Evolutionary conservation across 768 basidiomycete species (phyloP).

Genomic region (Mycena pura): DNA sequence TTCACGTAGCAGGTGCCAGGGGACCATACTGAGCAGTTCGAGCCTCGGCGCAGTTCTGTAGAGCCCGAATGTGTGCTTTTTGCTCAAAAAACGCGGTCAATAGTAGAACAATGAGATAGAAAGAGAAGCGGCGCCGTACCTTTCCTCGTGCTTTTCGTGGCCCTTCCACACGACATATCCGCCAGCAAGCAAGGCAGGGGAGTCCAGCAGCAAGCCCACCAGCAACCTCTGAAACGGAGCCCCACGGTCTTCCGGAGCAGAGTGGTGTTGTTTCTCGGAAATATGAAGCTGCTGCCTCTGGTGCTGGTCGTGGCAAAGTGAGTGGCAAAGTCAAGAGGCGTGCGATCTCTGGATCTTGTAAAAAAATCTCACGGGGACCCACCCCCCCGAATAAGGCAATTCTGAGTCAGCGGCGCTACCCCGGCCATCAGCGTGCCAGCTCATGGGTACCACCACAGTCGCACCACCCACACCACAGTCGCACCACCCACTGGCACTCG

Average conservation of each 20-base stretch:
- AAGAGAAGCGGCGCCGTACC: constrained; percentile 46
- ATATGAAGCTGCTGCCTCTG: constrained; percentile 37
- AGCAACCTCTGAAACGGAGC: constrained; percentile 54
- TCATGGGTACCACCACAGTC: too few species aligned
- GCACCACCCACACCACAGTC: too few species aligned
- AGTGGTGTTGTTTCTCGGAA: constrained; percentile 34
- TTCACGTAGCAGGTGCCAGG: constrained; percentile 62
- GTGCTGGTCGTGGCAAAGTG: too few species aligned
- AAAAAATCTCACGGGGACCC: too few species aligned
- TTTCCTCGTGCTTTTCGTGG: constrained; percentile 64
- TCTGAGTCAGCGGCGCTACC: too few species aligned
- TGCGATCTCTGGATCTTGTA: too few species aligned
- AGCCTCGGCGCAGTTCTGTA: constrained; percentile 58
- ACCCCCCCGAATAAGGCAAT: too few species aligned
- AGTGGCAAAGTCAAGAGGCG: too few species aligned
- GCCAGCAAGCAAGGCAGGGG: constrained; percentile 56
- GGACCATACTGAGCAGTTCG: constrained; percentile 57
- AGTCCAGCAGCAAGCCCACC: constrained; percentile 66
- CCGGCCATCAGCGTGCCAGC: too few species aligned
- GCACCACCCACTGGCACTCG: too few species aligned
- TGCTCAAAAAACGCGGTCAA: constrained; percentile 40
- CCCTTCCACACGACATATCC: constrained; percentile 59
- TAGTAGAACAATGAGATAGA: too few species aligned
- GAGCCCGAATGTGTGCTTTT: constrained; percentile 57
- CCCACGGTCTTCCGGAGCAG: constrained; percentile 24